Evolutionary conservation across 768 basidiomycete species (phyloP).

Genomic region (Clavulina sp.): DNA sequence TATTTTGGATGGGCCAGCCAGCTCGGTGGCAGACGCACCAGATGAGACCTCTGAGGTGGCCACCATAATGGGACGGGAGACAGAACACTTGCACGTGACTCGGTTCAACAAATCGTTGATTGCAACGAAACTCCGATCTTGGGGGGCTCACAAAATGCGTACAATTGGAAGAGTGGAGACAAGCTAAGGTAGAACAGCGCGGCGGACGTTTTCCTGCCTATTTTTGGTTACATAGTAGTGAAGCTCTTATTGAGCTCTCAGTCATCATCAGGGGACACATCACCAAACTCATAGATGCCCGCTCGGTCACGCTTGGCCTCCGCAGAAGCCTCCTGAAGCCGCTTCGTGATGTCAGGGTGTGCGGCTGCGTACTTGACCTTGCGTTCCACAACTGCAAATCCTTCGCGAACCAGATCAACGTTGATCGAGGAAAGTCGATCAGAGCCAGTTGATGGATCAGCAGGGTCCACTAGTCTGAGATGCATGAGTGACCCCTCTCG

Average conservation of each 20-base stretch:
- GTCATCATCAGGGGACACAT: constrained; percentile 64
- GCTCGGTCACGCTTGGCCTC: constrained; percentile 56
- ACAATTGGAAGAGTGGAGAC: no score
- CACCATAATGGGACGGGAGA: background rate
- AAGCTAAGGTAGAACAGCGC: background rate
- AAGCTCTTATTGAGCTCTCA: background rate
- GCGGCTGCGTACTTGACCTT: constrained; percentile 50
- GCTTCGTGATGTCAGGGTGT: constrained; percentile 51
- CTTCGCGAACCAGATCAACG: constrained; percentile 75
- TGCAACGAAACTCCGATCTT: background rate
- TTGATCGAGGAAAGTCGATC: constrained; percentile 73
- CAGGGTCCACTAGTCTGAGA: constrained; percentile 83
- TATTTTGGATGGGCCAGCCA: no score
- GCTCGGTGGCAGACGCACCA: no score
- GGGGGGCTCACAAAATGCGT: no score
- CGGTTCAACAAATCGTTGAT: background rate
- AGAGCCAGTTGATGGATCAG: constrained; percentile 44
- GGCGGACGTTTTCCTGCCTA: no score
- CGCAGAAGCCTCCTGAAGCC: constrained; percentile 39
- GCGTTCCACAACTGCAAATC: constrained; percentile 62
- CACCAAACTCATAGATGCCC: constrained; percentile 87
- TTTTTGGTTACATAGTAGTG: no score
- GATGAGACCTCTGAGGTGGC: no score
- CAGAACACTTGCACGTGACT: background rate
- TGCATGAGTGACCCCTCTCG: constrained; percentile 64